Evolutionary conservation across 768 basidiomycete genomes (phyloP), one percentile per base, ranked within the genome.

Genomic region (Agrocybe pediades): DNA sequence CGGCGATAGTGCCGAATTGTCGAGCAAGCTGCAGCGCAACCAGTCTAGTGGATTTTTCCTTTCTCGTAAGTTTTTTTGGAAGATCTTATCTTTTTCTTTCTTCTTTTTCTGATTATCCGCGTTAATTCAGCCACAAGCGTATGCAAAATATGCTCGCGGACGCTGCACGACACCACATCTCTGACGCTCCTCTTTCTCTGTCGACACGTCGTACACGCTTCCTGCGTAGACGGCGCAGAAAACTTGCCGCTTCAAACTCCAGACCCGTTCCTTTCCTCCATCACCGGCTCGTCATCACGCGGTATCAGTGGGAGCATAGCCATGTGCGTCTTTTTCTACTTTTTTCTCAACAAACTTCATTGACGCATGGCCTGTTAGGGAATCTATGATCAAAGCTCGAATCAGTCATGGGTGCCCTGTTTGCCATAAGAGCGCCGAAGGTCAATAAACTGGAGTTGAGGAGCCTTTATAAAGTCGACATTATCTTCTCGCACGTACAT

Each of bases 31-130:
- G 52, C 87, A 92, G 58, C 77, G 69, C 45, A 85, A 87, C 29
- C 96, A 98, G 67, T 87, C 85, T 0, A 81, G 80, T 30, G 94
- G 95, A 0, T 91, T 90, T 62, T 84, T 90, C 61, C 74, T 91
- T 26, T 82, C 84, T 15, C 77, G 95, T 92, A 57, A 59, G 85
- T 74, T n/a, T 20, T 27, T 30, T 13, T 8, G 16, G 19, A 8
- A 17, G 15, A 8, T 17, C 24, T 19, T 33, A 43, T 16, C 16
- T 52, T 41, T 15, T 27, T 25, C 43, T n/a, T 9, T 30, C 42
- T 25, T 29, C 27, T 19, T n/a, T 43, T 43, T 23, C 30, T 30
- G 39, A 19, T 36, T n/a, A 21, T 43, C 23, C 44, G 2, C 21
- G 21, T 19, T 36, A 25, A 6, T 36, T 16, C 56, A 94, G 93